Evolutionary conservation across 2,329 filamentous ascomycete species (phyloP).

Genomic region (Xylariales sp.): DNA sequence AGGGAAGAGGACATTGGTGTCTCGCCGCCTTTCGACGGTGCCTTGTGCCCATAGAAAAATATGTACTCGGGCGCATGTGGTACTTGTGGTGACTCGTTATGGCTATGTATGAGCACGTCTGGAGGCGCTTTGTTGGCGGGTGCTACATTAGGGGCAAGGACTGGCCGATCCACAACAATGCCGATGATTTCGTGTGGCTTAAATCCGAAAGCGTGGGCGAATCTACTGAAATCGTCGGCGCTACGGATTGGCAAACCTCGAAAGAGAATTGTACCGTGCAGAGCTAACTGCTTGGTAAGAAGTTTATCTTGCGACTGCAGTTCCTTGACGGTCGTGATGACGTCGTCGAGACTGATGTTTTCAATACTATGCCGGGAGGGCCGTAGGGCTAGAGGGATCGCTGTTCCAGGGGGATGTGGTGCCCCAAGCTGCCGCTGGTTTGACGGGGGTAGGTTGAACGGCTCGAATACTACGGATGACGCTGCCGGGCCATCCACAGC

Average conservation of each 20-base stretch:
- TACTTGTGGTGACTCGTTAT: slow-evolving; percentile 63
- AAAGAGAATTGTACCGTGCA: slow-evolving; percentile 60
- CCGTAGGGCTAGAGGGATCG: slow-evolving; percentile 14
- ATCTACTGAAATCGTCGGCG: slow-evolving; percentile 60
- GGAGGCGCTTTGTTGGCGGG: slow-evolving; percentile 62
- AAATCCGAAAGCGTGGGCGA: slow-evolving; percentile 60
- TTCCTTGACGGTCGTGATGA: slow-evolving; percentile 9
- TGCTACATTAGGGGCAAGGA: slow-evolving; percentile 42
- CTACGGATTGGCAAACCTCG: slow-evolving; percentile 58
- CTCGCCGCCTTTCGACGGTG: slow-evolving; percentile 6
- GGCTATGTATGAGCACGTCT: slow-evolving; percentile 61
- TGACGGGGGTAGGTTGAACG: slow-evolving; percentile 15
- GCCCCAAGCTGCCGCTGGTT: slow-evolving; percentile 23
- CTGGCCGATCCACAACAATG: slow-evolving; percentile 59
- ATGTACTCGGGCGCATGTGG: slow-evolving; percentile 64
- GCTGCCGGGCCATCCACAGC: not conserved
- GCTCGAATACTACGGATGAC: slow-evolving; percentile 14
- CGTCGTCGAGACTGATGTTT: slow-evolving; percentile 15
- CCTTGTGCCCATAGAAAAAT: slow-evolving; percentile 56
- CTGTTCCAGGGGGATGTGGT: slow-evolving; percentile 13
- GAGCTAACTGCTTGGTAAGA: slow-evolving; percentile 56
- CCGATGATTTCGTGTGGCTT: slow-evolving; percentile 63
- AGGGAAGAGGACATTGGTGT: slow-evolving; percentile 25
- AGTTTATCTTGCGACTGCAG: slow-evolving; percentile 47
- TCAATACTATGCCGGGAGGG: not conserved